Percentiles rank a stretch among this genome's conserved stretches.
These are phyloP conservation scores for Cryptomeria japonica DNA, from an alignment of 75 land plant species.

Conservation along the genomic window DNA sequence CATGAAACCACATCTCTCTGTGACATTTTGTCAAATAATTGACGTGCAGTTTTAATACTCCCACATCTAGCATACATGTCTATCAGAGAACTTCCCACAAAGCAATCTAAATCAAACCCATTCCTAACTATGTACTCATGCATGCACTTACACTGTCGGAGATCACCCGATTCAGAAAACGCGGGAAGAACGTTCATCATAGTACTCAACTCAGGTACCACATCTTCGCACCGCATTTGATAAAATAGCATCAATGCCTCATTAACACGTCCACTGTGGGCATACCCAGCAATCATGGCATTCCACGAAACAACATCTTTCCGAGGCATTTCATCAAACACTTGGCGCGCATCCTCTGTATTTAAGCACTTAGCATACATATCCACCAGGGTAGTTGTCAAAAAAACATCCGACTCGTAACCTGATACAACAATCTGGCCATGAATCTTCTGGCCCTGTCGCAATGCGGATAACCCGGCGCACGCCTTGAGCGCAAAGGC, in stretches of 20 bases:
- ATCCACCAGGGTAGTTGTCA: constrained; percentile 18
- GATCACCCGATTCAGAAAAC: constrained; percentile 11
- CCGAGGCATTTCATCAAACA: constrained; percentile 16
- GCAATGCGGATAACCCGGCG: constrained; percentile 1
- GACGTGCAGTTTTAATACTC: constrained; percentile 13
- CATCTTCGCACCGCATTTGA: not conserved
- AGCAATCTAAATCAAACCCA: constrained; percentile 12
- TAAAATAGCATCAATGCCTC: constrained; percentile 18
- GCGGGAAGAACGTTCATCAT: constrained; percentile 14
- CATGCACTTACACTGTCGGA: constrained; percentile 13
- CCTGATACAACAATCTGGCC: constrained; percentile 13
- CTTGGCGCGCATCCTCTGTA: constrained; percentile 21
- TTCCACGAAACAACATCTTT: constrained; percentile 26
- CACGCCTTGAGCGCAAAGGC: constrained; percentile 23
- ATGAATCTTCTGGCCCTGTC: constrained; percentile 15
- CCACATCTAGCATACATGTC: constrained; percentile 36
- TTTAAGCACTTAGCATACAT: constrained; percentile 15
- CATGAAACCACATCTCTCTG: constrained; percentile 17
- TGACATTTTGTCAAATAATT: constrained; percentile 14
- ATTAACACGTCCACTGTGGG: constrained; percentile 2
- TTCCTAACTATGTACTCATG: constrained; percentile 10
- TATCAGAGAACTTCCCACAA: constrained; percentile 20
- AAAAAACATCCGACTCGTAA: constrained; percentile 7
- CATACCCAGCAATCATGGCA: constrained; percentile 23
- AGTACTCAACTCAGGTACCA: constrained; percentile 10